Conservation (phyloP, 83 land plant species). For the Thuja plicata region DNA sequence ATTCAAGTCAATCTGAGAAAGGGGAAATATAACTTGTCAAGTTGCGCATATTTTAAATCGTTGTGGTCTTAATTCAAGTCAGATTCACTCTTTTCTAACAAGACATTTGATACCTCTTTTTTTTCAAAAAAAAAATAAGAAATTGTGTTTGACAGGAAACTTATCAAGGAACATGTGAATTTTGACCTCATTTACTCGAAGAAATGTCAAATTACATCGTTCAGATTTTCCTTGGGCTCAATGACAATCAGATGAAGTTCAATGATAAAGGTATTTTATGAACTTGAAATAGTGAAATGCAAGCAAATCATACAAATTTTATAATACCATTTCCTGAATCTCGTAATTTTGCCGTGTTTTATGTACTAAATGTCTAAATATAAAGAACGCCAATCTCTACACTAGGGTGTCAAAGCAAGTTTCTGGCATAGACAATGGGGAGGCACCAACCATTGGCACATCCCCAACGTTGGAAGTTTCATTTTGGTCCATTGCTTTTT, state of each 20-base stretch:
- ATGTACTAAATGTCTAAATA: neutral
- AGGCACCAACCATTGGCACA: neutral
- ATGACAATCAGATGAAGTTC: too few species aligned
- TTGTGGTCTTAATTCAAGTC: too few species aligned
- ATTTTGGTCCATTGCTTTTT: neutral
- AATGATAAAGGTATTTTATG: neutral
- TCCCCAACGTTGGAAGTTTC: neutral
- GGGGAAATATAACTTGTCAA: too few species aligned
- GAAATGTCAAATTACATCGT: neutral
- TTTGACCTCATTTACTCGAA: neutral
- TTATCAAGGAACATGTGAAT: neutral
- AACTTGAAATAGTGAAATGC: neutral
- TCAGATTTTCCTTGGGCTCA: neutral
- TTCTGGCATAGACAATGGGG: neutral
- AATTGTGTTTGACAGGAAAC: neutral
- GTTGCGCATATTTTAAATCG: too few species aligned
- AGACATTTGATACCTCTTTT: too few species aligned
- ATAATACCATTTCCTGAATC: neutral
- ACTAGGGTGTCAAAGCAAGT: neutral
- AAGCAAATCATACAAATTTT: neutral
- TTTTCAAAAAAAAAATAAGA: too few species aligned
- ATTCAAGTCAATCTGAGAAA: too few species aligned
- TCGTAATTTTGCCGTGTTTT: neutral
- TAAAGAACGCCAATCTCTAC: neutral
- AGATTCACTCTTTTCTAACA: too few species aligned